Evolutionary conservation across 2,329 filamentous ascomycete species (phyloP).

Genomic region (Emmonsiellopsis sp.): DNA sequence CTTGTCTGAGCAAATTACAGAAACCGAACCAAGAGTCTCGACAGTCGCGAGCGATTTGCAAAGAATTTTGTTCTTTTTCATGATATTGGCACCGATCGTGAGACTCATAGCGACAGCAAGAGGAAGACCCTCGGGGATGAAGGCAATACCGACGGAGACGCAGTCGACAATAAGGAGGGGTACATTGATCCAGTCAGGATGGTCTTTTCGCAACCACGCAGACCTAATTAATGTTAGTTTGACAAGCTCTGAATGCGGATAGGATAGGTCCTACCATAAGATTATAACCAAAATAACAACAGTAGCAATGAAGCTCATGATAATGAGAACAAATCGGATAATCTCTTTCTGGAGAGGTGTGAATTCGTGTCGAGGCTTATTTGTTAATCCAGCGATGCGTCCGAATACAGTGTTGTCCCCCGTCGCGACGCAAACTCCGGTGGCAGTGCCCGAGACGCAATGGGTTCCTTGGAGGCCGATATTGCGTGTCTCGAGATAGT

Average conservation of each 20-base stretch:
- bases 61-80: slow-evolving; percentile 67
- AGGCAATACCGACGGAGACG: slow-evolving; percentile 64
- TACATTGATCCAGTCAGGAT: slow-evolving; percentile 65
- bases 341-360: slow-evolving; percentile 66
- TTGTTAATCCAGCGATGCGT: slow-evolving; percentile 63
- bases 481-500: slow-evolving; percentile 67
- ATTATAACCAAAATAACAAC: slow-evolving; percentile 48
- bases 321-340: slow-evolving; percentile 61
- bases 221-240: slow-evolving; percentile 41
- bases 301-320: slow-evolving; percentile 56
- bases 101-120: slow-evolving; percentile 62
- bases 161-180: slow-evolving; percentile 63
- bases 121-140: slow-evolving; percentile 66
- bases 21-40: slow-evolving; percentile 64
- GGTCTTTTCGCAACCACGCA: slow-evolving; percentile 56
- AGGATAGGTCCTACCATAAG: slow-evolving; percentile 46
- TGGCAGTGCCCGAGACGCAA: slow-evolving; percentile 59
- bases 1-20: slow-evolving; percentile 68
- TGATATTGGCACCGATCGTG: slow-evolving; percentile 67
- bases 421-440: slow-evolving; percentile 61
- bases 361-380: slow-evolving; percentile 56
- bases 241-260: not conserved
- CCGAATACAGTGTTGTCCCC: slow-evolving; percentile 69
- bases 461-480: slow-evolving; percentile 75
- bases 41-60: slow-evolving; percentile 75